Evolutionary conservation across 345 rosid species (phyloP), one percentile per base, ranked within the genome.

Genomic region (Microthlaspi erraticum): DNA sequence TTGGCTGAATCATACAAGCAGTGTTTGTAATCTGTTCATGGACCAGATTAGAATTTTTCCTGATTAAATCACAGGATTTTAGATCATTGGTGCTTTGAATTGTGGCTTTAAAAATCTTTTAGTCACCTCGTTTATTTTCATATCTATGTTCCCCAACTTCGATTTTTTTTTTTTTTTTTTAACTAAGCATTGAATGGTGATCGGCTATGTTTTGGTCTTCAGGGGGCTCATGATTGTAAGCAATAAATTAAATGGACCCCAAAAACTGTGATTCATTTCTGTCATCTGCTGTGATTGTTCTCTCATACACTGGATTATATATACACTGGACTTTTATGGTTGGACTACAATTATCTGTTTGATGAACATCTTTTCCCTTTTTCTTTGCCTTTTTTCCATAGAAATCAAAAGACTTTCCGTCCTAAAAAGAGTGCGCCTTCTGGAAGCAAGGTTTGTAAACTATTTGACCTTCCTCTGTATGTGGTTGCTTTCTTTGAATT

Each of bases 371-470:
- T 60, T 32, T 37, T 20, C 6, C 5, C 10, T 7, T 41, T 12
- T 42, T 50, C 33, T 45, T 60, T 29, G 29, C 16, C n/a, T 17
- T 73, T 16, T 50, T 26, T 77, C 64, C 78, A 75, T 86, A 93
- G 98, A 81, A 93, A 93, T 76, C 98, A 93, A 42, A 83, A 91
- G 81, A 94, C 99, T 45, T 94, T 94, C 77, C 97, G 99, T 52
- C 99, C 99, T 2, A 94, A 94, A 68, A 91, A 91, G 84, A 91
- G 96, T 60, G 98, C 97, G 16, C 97, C 98, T 31, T 89, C 98
- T 0, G 98, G 98, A 74, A 94, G 97, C 79, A 94, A 94, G 99
- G 97, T 94, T 68, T 38, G 90, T 81, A 19, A 44, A 14, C 33
- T 34, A 54, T 54, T 10, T 64, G 18, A 34, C 32, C 10, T 0